Base-by-base conservation (phyloP, 139 green algal genomes). In the Chlamydomonas incerta region DNA sequence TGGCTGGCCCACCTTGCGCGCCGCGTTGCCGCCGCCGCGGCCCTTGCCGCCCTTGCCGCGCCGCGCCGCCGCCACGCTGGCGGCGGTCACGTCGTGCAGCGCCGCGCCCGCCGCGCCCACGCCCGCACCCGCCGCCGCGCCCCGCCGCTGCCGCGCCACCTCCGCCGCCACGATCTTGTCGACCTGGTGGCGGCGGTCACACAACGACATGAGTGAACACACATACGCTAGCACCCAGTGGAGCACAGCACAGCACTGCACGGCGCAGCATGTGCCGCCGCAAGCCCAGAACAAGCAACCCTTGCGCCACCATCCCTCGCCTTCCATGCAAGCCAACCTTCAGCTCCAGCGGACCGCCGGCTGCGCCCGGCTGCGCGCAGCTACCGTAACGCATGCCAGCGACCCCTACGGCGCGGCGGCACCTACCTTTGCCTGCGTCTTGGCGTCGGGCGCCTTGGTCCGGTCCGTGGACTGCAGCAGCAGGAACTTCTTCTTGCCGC, bases 401-500 rank as follows among this genome's bases (percentile, higher is more conserved):
- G n/a, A n/a, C n/a, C n/a, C n/a, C n/a, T n/a, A n/a, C n/a, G n/a
- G n/a, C n/a, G n/a, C n/a, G n/a, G n/a, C n/a, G n/a, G n/a, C n/a
- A n/a, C 41, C 9, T 47, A 85, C 80, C 80, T 85, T 85, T n/a
- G 46, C 66, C 2, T 72, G 31, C 0, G 66, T 76, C 66, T 41
- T 47, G 31, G 55, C 75, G 52, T 74, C 76, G 23, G 50, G 87
- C 26, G 47, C 52, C 23, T 31, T 41, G 23, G 80, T 77, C 9
- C 79, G 47, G 69, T 77, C 63, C 18, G 82, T 91, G 24, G 63
- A 17, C 74, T 74, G 60, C 72, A 89, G 46, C 88, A 92, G 55
- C 73, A 92, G 72, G 28, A 83, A 75, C 21, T 68, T 46, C 72
- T 87, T 74, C 57, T 86, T 89, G 80, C 67, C 72, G n/a, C 62